Evolutionary conservation across 768 basidiomycete species (phyloP).

Genomic region (Tricholoma furcatifolium): DNA sequence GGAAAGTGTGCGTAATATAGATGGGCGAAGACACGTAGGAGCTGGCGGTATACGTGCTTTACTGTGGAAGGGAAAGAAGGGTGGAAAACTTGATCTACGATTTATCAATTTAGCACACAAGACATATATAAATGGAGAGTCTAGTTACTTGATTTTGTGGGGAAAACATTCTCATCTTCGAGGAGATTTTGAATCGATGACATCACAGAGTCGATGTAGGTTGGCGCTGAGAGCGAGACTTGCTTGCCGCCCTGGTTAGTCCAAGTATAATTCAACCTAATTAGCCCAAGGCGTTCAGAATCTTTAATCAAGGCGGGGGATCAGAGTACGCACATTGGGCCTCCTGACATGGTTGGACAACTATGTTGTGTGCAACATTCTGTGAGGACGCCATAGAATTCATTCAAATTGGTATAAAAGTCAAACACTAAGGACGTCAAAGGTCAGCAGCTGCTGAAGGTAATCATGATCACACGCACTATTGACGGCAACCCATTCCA

Average conservation of each 20-base stretch:
- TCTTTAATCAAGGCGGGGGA: neutral
- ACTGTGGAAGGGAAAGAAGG: conserved; percentile 85
- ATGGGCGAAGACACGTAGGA: conserved; percentile 95
- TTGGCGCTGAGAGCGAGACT: conserved; percentile 65
- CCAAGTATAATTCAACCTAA: conserved; percentile 92
- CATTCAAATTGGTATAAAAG: conserved; percentile 96
- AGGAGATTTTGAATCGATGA: conserved; percentile 93
- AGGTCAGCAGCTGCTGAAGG: neutral
- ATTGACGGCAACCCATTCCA: conserved; percentile 97
- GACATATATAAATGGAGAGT: conserved; percentile 19
- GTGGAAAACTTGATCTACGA: conserved; percentile 80
- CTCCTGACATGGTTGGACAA: conserved; percentile 92
- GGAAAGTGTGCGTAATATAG: conserved; percentile 94
- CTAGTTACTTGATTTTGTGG: conserved; percentile 82
- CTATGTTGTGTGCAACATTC: conserved; percentile 90
- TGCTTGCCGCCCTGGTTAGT: conserved; percentile 89
- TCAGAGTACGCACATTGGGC: conserved; percentile 58
- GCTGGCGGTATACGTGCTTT: conserved; percentile 94
- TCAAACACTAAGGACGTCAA: conserved; percentile 70
- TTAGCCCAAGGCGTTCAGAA: neutral
- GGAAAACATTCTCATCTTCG: conserved; percentile 93
- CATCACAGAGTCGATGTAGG: conserved; percentile 98
- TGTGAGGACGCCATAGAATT: conserved; percentile 92
- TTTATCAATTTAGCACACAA: neutral
- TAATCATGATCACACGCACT: conserved; percentile 46